Evolutionary conservation across 2,329 filamentous ascomycete species (phyloP), one percentile per base, ranked within the genome.

Genomic region (Phaeophleospora eucalypticola): DNA sequence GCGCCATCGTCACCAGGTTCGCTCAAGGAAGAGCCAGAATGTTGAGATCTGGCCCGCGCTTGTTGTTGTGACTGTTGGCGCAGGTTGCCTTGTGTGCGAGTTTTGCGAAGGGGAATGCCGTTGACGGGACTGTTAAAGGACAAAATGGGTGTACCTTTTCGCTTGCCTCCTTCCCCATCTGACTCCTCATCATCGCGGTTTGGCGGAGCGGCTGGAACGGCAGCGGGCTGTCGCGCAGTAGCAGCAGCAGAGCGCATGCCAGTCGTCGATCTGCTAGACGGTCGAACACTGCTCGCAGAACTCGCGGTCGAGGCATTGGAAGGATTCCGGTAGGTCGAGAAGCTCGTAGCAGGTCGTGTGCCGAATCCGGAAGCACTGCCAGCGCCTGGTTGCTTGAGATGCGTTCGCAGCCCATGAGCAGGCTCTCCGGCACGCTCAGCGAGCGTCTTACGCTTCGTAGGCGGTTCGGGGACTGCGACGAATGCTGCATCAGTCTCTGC

Each of bases 371-470:
- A 41, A 19, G 34, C 47, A 36, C 42, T 40, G 48, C 45, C 43
- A 20, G 48, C 35, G 48, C 45, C 51, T 32, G 44, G 39, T 41
- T 56, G 58, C 40, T 43, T 49, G 10, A 61, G 51, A 33, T 62
- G 57, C 35, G 61, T 60, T 46, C 57, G 48, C 35, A 42, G 42
- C 3, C 46, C 43, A 19, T 49, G 53, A 24, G 70, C 75, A 49
- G 67, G 58, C 56, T 80, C 75, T 32, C 66, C 70, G 41, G 70
- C 71, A 45, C 68, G 65, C 49, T 78, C 73, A 43, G 63, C 67
- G 10, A 76, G 65, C n/a, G 75, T 76, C 59, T 74, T 76, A 41
- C 74, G 70, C 63, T 76, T 76, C 19, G 70, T 63, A n/a, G 69
- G 67, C 9, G 75, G 69, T 62, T 76, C 74, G 48, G 68, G 63